phyloP scores from a whole-genome alignment of 176 grass and related monocot species.

The Avena eriantha region DNA sequence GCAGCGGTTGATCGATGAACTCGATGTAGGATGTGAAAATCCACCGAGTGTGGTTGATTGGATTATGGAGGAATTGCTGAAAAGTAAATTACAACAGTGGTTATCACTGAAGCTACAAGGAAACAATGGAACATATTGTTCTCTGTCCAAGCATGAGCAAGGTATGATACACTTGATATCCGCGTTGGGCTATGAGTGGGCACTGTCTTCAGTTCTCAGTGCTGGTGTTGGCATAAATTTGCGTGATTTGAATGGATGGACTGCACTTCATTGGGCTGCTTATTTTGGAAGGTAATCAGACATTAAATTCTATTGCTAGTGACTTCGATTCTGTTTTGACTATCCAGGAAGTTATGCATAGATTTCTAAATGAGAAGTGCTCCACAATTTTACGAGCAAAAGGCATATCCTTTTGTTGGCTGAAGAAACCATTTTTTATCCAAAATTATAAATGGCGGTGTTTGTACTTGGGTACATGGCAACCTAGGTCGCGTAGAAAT shows the following conservation, averaged over 20 bases:
- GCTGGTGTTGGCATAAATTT: conserved; percentile 88
- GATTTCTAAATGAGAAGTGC: neutral
- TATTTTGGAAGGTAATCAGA: conserved; percentile 86
- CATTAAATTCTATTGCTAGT: conserved; percentile 21
- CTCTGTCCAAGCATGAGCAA: conserved; percentile 84
- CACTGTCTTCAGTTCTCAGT: conserved; percentile 66
- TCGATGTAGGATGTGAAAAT: conserved; percentile 53
- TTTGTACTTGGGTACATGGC: neutral
- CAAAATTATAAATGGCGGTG: neutral
- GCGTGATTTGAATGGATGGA: conserved; percentile 97
- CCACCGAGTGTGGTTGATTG: conserved; percentile 54
- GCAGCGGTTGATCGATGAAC: conserved; percentile 60
- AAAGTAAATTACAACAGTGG: conserved; percentile 80
- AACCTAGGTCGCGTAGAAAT: conserved; percentile 26
- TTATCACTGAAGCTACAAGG: conserved; percentile 57
- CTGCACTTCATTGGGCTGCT: conserved; percentile 98
- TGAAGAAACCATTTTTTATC: conserved; percentile 23
- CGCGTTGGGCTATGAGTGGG: conserved; percentile 94
- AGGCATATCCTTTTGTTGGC: conserved; percentile 16
- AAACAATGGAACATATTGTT: conserved; percentile 50
- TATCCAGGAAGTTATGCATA: conserved; percentile 17
- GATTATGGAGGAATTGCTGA: conserved; percentile 90
- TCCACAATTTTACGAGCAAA: conserved; percentile 10
- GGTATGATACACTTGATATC: conserved; percentile 92
- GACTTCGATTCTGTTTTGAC: conserved; percentile 15